Evolutionary conservation across 768 basidiomycete genomes (phyloP), one percentile per base, ranked within the genome.

Genomic region (Lactarius deliciosus): DNA sequence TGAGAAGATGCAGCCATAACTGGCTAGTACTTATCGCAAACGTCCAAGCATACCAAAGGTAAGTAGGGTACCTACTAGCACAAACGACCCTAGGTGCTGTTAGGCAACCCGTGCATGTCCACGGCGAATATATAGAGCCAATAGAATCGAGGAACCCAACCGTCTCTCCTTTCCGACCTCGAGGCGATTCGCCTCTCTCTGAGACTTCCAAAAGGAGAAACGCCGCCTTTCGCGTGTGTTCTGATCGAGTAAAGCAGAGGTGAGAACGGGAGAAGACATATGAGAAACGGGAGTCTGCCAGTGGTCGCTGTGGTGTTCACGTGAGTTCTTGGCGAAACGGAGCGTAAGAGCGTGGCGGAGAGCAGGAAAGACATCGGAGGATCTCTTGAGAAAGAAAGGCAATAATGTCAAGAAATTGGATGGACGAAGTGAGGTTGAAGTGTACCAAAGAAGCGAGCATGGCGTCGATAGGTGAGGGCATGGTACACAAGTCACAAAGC

Each of bases 331-430:
- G 7, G 16, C 38, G 57, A 22, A 40, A 15, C 2, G n/a, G 10
- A 58, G 57, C 36, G 18, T 18, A 25, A 58, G 25, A 22, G 38
- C 38, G 36, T 16, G 30, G 15, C 15, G n/a, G 13, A 58, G 22
- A 25, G 36, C 57, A 38, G 13, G 3, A n/a, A 58, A 36, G 36
- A 58, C 38, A 38, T 58, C 22, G 7, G 57, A 58, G n/a, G 57
- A 22, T 5, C 57, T 58, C 57, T 58, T 56, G 9, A 34, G 55
- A 56, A 34, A 34, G 55, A 56, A 34, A 34, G 57, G n/a, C n/a
- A 58, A 58, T 15, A 15, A 38, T 40, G 30, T 58, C 30, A 58
- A 58, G n/a, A n/a, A 36, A 28, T 22, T 22, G 13, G 5, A 38
- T 7, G 9, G 20, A 18, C 4, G 28, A 34, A 20, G 20, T 32